Evolutionary conservation across 352 stramenopile genomes (phyloP), one percentile per base, ranked within the genome.

Genomic region (Lagenidium giganteum): DNA sequence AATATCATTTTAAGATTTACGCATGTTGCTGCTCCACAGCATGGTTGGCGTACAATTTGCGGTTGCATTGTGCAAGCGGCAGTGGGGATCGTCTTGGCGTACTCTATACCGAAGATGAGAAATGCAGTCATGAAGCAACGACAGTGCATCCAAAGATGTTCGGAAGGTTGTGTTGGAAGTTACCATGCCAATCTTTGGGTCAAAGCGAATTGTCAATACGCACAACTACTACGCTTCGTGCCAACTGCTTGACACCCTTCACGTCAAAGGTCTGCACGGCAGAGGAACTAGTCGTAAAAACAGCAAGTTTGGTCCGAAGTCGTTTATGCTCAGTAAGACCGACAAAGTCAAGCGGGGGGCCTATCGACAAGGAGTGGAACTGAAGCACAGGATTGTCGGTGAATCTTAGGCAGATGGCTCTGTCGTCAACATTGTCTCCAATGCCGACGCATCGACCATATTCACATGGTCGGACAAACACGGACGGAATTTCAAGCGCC

Each of bases 211-310:
- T 4, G 35, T 72, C 18, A 66, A 65, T 27, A 44, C 38, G 1
- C 57, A 68, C 35, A 68, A 66, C 42, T 72, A 53, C 48, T 72
- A 68, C 37, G 68, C 44, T 2, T 66, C 53, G 3, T 47, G 65
- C 14, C 42, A 60, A 21, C 25, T 68, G 2, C 39, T 68, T 1
- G 22, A 43, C 3, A 37, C 35, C 3, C 17, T 72, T 9, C 46
- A 51, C 18, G 9, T 58, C 3, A 57, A 59, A 13, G 54, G 47
- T 0, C n/a, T 67, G 1, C 61, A 59, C 14, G 48, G 38, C 11
- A 23, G 50, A 31, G 54, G 53, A n/a, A 66, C 47, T 3, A n/a
- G n/a, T n/a, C n/a, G n/a, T n/a, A n/a, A n/a, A 42, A 21, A 2
- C 3, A 34, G 17, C 8, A 25, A 14, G 22, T 27, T 3, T 23